Conservation (phyloP, 2,329 filamentous ascomycete species). For the Hypoxylon sp. region DNA sequence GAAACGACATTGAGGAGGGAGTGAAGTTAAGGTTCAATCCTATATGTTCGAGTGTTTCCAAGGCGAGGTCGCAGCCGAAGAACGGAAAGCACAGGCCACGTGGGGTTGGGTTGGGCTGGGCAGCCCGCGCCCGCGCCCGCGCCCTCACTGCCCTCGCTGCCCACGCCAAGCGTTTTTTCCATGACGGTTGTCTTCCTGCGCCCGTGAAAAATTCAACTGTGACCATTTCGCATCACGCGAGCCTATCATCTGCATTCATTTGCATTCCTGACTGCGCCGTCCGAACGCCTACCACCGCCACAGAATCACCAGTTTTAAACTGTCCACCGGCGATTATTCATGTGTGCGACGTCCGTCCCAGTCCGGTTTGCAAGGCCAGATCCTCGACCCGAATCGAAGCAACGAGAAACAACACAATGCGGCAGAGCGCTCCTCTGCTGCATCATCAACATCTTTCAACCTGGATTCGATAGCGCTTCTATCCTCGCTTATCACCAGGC, state of each 20-base stretch:
- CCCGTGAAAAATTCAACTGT: slow-evolving; percentile 26
- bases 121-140: too few species aligned
- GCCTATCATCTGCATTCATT: slow-evolving; percentile 35
- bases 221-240: slow-evolving; percentile 38
- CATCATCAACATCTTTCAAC: slow-evolving; percentile 64
- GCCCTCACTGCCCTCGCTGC: neutral
- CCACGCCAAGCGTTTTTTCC: slow-evolving; percentile 9
- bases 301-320: slow-evolving; percentile 31
- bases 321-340: slow-evolving; percentile 31
- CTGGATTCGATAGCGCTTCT: slow-evolving; percentile 69
- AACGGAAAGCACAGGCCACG: slow-evolving; percentile 28
- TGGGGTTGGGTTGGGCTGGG: slow-evolving; percentile 10
- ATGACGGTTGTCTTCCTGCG: slow-evolving; percentile 23
- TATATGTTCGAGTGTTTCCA: too few species aligned
- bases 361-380: slow-evolving; percentile 27
- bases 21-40: neutral
- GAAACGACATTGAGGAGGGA: neutral
- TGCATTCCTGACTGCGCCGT: slow-evolving; percentile 24
- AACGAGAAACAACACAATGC: slow-evolving; percentile 61
- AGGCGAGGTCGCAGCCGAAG: too few species aligned
- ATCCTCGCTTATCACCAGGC: slow-evolving; percentile 56
- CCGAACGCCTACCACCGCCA: slow-evolving; percentile 20
- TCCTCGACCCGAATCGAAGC: slow-evolving; percentile 31
- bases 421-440: slow-evolving; percentile 71
- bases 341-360: slow-evolving; percentile 32